Conservation (phyloP, 805 yeast species). For the Ogataea nitratoaversa region DNA sequence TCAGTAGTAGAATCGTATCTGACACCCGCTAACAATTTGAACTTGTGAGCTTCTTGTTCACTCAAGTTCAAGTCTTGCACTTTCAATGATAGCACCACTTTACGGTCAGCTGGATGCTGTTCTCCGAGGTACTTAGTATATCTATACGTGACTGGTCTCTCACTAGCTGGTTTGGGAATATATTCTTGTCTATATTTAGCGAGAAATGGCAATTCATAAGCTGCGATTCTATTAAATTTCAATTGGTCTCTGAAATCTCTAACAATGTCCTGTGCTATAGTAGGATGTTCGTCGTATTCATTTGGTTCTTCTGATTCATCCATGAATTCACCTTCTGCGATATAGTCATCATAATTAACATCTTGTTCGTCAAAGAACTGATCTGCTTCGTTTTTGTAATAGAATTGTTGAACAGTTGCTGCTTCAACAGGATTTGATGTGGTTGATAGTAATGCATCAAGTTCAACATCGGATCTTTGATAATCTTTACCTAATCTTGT, state of each 20-base stretch:
- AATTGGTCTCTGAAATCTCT: slow-evolving; percentile 72
- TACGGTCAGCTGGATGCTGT: slow-evolving; percentile 61
- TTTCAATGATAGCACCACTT: slow-evolving; percentile 57
- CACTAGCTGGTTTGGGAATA: slow-evolving; percentile 39
- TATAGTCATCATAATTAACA: slow-evolving; percentile 38
- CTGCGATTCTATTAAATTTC: slow-evolving; percentile 75
- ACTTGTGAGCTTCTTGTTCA: slow-evolving; percentile 59
- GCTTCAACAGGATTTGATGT: slow-evolving; percentile 25
- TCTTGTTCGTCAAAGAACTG: slow-evolving; percentile 36
- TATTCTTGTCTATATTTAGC: slow-evolving; percentile 72
- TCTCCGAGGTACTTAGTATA: slow-evolving; percentile 76
- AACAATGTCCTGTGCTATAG: slow-evolving; percentile 66
- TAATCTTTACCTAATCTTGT: slow-evolving; percentile 46
- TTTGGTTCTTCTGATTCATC: slow-evolving; percentile 34
- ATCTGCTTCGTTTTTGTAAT: slow-evolving; percentile 45
- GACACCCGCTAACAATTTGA: slow-evolving; percentile 72
- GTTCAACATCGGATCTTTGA: slow-evolving; percentile 46
- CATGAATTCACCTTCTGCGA: slow-evolving; percentile 30
- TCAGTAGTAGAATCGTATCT: slow-evolving; percentile 65
- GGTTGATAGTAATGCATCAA: slow-evolving; percentile 52
- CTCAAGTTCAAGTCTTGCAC: slow-evolving; percentile 51
- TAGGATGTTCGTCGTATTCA: slow-evolving; percentile 61
- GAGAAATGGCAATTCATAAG: slow-evolving; percentile 86
- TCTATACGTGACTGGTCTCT: slow-evolving; percentile 58
- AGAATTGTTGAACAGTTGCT: slow-evolving; percentile 20